Evolutionary conservation across 2,329 filamentous ascomycete genomes (phyloP), one percentile per base, ranked within the genome.

Genomic region (Aspergillus spinulosporus): DNA sequence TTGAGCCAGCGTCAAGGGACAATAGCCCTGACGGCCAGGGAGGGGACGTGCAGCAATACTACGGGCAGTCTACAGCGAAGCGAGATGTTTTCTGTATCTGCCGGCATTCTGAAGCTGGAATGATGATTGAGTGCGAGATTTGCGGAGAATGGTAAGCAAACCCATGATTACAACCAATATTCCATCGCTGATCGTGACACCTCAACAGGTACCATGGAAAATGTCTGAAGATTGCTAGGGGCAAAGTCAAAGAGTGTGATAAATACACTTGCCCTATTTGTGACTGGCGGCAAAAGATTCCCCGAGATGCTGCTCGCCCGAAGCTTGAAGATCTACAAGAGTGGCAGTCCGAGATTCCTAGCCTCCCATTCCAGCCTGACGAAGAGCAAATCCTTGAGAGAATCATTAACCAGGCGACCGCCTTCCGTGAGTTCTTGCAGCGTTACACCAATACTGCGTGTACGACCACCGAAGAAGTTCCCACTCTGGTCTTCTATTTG

Each of bases 71-170:
- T 54, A 69, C 54, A 12, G 49, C 37, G 8, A 79, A 83, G 79
- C 69, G 86, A 77, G 92, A 97, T 70, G 93, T 97, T 0, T 99
- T 97, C 72, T 99, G 94, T 74, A 96, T 99, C 64, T 99, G 94
- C 75, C 86, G 94, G 58, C 90, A 88, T 61, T 85, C 91, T 5
- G 94, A 99, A 74, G 92, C 93, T 37, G 94, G 94, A 50, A 95
- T 97, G 88, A 99, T 99, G 94, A 97, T 99, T 66, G 94, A 99
- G 75, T 99, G 94, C 72, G 94, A 97, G 72, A 81, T 97, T 39
- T 99, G 94, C 74, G 93, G 97, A 68, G 94, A 99, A 78, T 99
- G 94, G 94, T 92, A 73, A 79, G 86, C 79, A 15, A 29, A 39
- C 48, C 4, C 49, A 5, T 5, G 44, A 12, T 28, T 28, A 28